Evolutionary conservation across 2,329 filamentous ascomycete genomes (phyloP), one percentile per base, ranked within the genome.

Genomic region (Calonectria pteridis): DNA sequence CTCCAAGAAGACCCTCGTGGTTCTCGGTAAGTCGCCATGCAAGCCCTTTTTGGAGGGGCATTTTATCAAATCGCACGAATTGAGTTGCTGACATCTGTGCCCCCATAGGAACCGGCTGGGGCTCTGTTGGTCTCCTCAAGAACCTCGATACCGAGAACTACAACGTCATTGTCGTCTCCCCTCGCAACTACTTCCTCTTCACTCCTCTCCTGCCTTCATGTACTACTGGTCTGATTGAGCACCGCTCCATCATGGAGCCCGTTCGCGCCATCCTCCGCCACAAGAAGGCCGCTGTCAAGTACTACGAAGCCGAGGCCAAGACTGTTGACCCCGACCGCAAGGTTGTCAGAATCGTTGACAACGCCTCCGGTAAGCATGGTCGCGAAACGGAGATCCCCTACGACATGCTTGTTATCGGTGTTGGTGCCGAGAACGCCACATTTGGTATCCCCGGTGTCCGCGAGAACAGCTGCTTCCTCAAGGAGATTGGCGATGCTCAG

Each of bases 121-220:
- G 88, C 80, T 95, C 96, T 53, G 95, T 99, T 82, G 97, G 96
- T 74, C 93, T 99, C 75, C 92, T 99, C 78, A 99, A 99, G 92
- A 98, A 98, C 85, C 94, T 99, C 86, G 96, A 99, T 84, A 98
- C 96, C 75, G 94, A 98, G 86, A 98, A 98, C 91, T 99, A 98
- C 92, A 98, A 99, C 85, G 96, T 98, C 85, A 87, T 98, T 83
- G 95, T 99, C 84, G 95, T 99, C 85, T 98, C 97, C 64, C 97
- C 97, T 69, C 95, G 97, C 84, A 99, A 99, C 89, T 99, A 98
- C 91, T 99, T 99, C 93, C 93, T 99, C 80, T 99, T 99, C 91
- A 99, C 97, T 35, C 97, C 97, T 74, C 92, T 99, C 73, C 92
- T 99, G 75, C 97, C 97, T 77, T 98, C 96, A 83, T 99, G 97